Percentiles rank a stretch among this genome's conserved stretches.
phyloP scores from a whole-genome alignment of 139 green algal genomes.

The Picochlorum sp. region DNA sequence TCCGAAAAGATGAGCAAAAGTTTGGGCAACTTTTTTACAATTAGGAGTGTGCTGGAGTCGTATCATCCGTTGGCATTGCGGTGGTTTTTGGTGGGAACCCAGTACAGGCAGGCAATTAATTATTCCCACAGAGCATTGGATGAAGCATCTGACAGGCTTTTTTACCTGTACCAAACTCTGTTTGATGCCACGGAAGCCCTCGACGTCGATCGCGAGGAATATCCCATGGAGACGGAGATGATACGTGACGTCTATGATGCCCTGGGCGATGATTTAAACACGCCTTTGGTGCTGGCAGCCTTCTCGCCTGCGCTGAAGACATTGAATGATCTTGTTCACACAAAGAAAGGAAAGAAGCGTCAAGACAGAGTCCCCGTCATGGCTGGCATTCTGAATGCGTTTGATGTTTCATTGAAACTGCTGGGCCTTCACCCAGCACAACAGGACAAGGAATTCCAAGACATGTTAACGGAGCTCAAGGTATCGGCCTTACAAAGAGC shows the following conservation, averaged over 20 bases:
- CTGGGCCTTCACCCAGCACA: slow-evolving; percentile 12
- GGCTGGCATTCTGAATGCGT: slow-evolving; percentile 7
- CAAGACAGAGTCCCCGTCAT: slow-evolving; percentile 30
- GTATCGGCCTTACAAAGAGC: slow-evolving; percentile 56
- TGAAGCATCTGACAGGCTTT: slow-evolving; percentile 72
- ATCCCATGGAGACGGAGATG: neutral
- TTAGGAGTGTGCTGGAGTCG: slow-evolving; percentile 67
- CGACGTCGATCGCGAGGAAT: neutral
- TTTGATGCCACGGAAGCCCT: slow-evolving; percentile 31
- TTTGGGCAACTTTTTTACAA: slow-evolving; percentile 98
- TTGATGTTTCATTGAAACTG: slow-evolving; percentile 35
- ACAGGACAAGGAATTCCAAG: slow-evolving; percentile 8
- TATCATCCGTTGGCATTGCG: slow-evolving; percentile 84
- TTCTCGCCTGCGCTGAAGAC: slow-evolving; percentile 71
- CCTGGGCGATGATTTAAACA: slow-evolving; percentile 89
- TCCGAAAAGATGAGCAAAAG: slow-evolving; percentile 97
- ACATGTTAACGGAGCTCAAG: slow-evolving; percentile 41
- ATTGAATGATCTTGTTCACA: slow-evolving; percentile 73
- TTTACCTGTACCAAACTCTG: slow-evolving; percentile 85
- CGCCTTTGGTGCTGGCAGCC: slow-evolving; percentile 52
- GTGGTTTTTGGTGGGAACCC: slow-evolving; percentile 85
- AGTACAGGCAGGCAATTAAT: slow-evolving; percentile 91
- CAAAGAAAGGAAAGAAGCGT: slow-evolving; percentile 49
- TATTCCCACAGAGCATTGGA: slow-evolving; percentile 80
- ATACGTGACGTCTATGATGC: slow-evolving; percentile 25